Evolutionary conservation across 352 stramenopile genomes (phyloP).

Genomic region (Phytophthora cactorum): DNA sequence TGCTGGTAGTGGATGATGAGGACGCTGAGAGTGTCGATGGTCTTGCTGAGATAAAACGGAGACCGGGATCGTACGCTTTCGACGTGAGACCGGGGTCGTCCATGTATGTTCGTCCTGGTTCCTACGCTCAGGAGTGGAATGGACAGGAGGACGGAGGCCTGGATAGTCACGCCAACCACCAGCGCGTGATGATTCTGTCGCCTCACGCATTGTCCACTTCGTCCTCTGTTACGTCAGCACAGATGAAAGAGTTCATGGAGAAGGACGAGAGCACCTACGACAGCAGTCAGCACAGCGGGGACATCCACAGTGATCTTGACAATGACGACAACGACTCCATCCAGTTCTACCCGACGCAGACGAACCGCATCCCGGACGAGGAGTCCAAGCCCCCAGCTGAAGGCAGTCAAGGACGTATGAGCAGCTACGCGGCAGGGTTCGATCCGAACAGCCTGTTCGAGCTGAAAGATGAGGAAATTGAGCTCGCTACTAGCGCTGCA

Average conservation of each 20-base stretch:
- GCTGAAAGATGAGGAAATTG: constrained; percentile 36
- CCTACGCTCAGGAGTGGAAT: constrained; percentile 36
- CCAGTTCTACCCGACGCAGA: constrained; percentile 50
- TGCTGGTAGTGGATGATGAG: constrained; percentile 43
- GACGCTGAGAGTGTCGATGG: constrained; percentile 43
- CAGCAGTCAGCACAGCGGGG: constrained; percentile 22
- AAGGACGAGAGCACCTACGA: constrained; percentile 36
- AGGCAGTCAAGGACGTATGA: constrained; percentile 16
- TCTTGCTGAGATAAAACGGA: constrained; percentile 35
- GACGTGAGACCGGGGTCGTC: constrained; percentile 24
- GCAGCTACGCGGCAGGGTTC: constrained; percentile 33
- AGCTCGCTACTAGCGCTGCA: constrained; percentile 19
- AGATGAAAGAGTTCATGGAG: constrained; percentile 37
- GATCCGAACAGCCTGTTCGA: constrained; percentile 48
- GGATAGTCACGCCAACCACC: constrained; percentile 30
- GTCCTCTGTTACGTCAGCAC: constrained; percentile 46
- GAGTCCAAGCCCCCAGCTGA: constrained; percentile 12
- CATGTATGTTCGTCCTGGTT: constrained; percentile 23
- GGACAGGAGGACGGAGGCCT: constrained; percentile 28
- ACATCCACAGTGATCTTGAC: constrained; percentile 32
- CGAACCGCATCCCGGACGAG: constrained; percentile 18
- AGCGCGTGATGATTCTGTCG: constrained; percentile 38
- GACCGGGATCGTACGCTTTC: constrained; percentile 22
- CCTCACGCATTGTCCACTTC: constrained; percentile 37
- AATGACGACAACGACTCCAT: constrained; percentile 41